Percentiles rank a stretch among this genome's conserved stretches.
These are phyloP conservation scores for Penicillium sumatraense DNA, from an alignment of 2,329 filamentous ascomycete genomes.

Conservation along the genomic window DNA sequence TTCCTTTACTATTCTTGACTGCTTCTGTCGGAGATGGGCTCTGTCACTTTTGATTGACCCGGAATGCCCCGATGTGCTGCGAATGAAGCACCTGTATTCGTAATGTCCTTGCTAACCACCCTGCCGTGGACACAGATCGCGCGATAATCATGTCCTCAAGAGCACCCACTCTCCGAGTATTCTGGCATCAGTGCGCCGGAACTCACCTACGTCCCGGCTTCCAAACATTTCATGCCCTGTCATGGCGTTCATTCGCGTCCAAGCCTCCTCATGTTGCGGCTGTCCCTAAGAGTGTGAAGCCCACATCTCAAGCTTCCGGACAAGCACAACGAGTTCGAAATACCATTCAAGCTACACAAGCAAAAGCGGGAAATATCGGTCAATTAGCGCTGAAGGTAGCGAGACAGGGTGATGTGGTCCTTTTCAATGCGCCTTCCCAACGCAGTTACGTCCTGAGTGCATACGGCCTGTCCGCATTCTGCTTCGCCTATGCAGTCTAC, in stretches of 20 bases:
- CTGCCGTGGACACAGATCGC: constrained; percentile 12
- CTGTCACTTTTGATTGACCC: neutral
- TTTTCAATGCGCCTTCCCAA: constrained; percentile 70
- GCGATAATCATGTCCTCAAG: constrained; percentile 35
- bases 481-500: constrained; percentile 56
- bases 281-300: constrained; percentile 16
- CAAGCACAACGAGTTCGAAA: constrained; percentile 16
- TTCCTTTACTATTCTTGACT: neutral
- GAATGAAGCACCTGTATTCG: neutral
- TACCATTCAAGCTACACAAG: constrained; percentile 32
- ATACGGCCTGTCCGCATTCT: constrained; percentile 61
- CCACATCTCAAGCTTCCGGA: constrained; percentile 15
- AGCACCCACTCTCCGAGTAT: constrained; percentile 32
- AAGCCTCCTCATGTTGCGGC: constrained; percentile 31
- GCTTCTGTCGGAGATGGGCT: neutral
- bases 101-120: constrained; percentile 18
- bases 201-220: constrained; percentile 18
- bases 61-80: neutral
- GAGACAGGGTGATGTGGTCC: constrained; percentile 58
- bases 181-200: constrained; percentile 31
- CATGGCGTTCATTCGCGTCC: constrained; percentile 37
- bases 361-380: constrained; percentile 47
- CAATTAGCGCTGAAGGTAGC: constrained; percentile 56
- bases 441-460: constrained; percentile 65
- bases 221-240: constrained; percentile 16